Evolutionary conservation across 1,139 yeast species (phyloP).

Genomic region (Lizanozyma gosingica): DNA sequence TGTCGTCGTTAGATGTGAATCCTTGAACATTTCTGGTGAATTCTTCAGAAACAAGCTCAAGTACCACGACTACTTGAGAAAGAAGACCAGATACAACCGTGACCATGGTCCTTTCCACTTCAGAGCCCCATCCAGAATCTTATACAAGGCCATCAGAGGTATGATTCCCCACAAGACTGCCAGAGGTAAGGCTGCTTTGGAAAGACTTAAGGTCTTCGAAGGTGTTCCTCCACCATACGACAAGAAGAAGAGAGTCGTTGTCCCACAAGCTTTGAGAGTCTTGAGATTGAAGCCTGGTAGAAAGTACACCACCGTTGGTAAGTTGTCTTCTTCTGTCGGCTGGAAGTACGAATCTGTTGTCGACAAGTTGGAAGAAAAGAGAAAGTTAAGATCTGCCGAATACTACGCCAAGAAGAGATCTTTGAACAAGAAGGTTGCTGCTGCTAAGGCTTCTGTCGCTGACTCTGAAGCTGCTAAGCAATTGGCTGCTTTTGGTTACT

Average conservation of each 20-base stretch:
- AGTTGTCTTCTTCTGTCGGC: slow-evolving; percentile 94
- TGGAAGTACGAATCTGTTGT: slow-evolving; percentile 99
- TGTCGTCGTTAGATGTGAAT: slow-evolving; percentile 96
- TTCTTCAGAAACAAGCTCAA: slow-evolving; percentile 99
- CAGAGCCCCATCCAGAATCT: slow-evolving; percentile 99
- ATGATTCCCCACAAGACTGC: slow-evolving; percentile 99
- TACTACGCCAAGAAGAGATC: slow-evolving; percentile 98
- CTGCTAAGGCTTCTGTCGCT: slow-evolving; percentile 77
- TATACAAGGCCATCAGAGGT: slow-evolving; percentile 99
- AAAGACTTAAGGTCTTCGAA: slow-evolving; percentile 98
- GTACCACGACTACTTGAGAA: slow-evolving; percentile 99
- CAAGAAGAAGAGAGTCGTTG: slow-evolving; percentile 99
- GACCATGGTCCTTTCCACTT: slow-evolving; percentile 99
- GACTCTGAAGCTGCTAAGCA: slow-evolving; percentile 67
- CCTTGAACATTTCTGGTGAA: slow-evolving; percentile 98
- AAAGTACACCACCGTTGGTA: slow-evolving; percentile 98
- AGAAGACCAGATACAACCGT: slow-evolving; percentile 98
- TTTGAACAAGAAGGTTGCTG: slow-evolving; percentile 80
- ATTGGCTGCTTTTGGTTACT: slow-evolving; percentile 77
- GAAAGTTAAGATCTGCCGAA: slow-evolving; percentile 98
- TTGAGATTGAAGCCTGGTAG: slow-evolving; percentile 99
- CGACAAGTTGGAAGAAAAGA: slow-evolving; percentile 97
- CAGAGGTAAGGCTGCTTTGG: slow-evolving; percentile 99
- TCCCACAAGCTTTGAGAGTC: slow-evolving; percentile 99
- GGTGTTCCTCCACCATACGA: slow-evolving; percentile 99